A percentile compares a stretch with the other conserved stretches of the same genome.
phyloP scores from a whole-genome alignment of 805 yeast species.

The Kodamaea sagamina region DNA sequence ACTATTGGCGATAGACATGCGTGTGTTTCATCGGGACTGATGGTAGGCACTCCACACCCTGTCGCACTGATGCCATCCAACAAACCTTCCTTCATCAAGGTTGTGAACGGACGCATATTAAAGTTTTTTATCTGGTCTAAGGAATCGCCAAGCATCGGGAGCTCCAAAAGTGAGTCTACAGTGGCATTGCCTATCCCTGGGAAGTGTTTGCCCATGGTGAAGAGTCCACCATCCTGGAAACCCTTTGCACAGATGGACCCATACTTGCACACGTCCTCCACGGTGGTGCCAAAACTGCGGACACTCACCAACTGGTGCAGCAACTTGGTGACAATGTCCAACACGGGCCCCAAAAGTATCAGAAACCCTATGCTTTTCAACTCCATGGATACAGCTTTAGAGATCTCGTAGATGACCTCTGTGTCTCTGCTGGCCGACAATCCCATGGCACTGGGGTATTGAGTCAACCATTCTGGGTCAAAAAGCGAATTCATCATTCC shows the following conservation, averaged over 20 bases:
- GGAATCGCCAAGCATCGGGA: constrained; percentile 60
- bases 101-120: constrained; percentile 53
- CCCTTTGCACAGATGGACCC: constrained; percentile 57
- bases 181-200: constrained; percentile 67
- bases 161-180: constrained; percentile 56
- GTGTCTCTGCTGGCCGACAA: constrained; percentile 55
- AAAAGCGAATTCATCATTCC: constrained; percentile 62
- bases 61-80: constrained; percentile 61
- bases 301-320: constrained; percentile 61
- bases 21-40: constrained; percentile 60
- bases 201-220: constrained; percentile 62
- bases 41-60: constrained; percentile 64
- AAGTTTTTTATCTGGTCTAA: constrained; percentile 52
- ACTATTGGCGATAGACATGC: constrained; percentile 61
- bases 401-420: constrained; percentile 51
- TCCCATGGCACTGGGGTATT: constrained; percentile 69
- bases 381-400: constrained; percentile 55
- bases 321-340: constrained; percentile 59
- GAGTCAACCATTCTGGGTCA: constrained; percentile 53
- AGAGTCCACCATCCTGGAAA: constrained; percentile 52
- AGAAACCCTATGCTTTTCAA: constrained; percentile 56
- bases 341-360: constrained; percentile 60
- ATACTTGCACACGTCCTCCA: constrained; percentile 56
- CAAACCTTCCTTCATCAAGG: constrained; percentile 44
- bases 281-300: constrained; percentile 60